Base-by-base conservation (phyloP, 805 yeast genomes). In the Candida broadrunensis region DNA sequence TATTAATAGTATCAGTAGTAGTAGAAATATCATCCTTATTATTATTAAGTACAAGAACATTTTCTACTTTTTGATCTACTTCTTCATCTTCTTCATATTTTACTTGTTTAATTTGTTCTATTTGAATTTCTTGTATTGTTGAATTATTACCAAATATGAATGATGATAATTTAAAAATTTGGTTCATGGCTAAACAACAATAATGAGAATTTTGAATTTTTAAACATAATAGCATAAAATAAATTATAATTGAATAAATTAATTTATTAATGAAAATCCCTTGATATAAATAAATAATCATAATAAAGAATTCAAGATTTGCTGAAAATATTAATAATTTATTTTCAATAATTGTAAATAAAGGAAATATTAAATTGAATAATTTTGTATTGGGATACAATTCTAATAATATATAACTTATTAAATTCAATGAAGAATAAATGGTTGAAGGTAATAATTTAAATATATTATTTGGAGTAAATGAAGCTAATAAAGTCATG, bases 391-490 rank as follows among this genome's bases (percentile, higher is more conserved):
- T 45, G 3, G 51, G 46, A 29, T 46, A 52, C 11, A 50, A 33
- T 17, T 53, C 60, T 11, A 43, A 33, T 19, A 56, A 41, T 16
- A 60, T 33, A 27, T 41, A 51, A 12, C 47, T 43, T 21, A 45
- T 38, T 36, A 63, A 39, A 45, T 63, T 64, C 47, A 60, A 53
- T 37, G 48, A 45, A 2, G 70, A 55, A 42, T 63, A 65, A 9
- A 60, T 45, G 11, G 47, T 45, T 31, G 56, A 56, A 5, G 68
- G 54, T 4, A 58, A 24, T 13, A 61, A 44, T 43, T 64, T 63
- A 35, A 58, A 21, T 17, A 41, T 6, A 26, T 49, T 47, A 7
- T 37, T 42, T 2, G 44, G 35, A 3, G 67, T 54, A 9, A 47
- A 34, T 7, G 50, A 42, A 7, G 50, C 54, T 16, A 62, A 45